phyloP scores from a whole-genome alignment of 768 basidiomycete genomes.

The Naganishia vaughanmartiniae region DNA sequence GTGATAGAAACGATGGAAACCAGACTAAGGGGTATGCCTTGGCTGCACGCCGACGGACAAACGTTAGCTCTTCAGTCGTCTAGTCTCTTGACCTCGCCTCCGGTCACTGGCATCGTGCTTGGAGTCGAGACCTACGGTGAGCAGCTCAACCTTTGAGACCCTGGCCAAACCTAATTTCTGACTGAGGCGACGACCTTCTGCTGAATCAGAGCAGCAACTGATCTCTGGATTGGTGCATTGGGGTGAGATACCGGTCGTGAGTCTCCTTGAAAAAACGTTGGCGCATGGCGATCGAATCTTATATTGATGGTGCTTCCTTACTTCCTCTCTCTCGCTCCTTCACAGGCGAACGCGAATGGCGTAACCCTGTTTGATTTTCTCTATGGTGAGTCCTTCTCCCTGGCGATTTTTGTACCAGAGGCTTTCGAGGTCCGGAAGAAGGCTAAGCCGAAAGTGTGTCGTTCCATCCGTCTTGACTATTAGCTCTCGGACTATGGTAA shows the following conservation, averaged over 20 bases:
- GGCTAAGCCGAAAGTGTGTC: no score
- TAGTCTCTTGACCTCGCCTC: not conserved
- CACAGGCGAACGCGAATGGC: constrained; percentile 13
- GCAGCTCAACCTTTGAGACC: not conserved
- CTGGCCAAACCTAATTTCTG: no score
- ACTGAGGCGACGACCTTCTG: no score
- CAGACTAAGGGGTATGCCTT: not conserved
- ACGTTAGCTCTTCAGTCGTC: not conserved
- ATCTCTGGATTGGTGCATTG: no score
- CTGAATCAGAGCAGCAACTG: no score
- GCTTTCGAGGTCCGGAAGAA: no score
- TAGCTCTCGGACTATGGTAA: no score
- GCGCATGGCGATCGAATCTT: no score
- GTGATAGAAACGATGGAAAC: not conserved
- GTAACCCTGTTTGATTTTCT: constrained; percentile 10
- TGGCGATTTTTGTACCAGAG: no score
- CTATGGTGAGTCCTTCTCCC: not conserved
- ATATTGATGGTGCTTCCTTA: no score
- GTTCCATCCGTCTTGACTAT: no score
- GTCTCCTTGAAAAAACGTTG: no score
- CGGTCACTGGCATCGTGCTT: not conserved
- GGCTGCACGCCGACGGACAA: not conserved
- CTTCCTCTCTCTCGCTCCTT: not conserved
- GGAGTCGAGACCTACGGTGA: not conserved
- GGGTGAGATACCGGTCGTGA: not conserved